Base-by-base conservation (phyloP, 1,139 yeast genomes). In the Hyphopichia wangnamkhiaoensis region DNA sequence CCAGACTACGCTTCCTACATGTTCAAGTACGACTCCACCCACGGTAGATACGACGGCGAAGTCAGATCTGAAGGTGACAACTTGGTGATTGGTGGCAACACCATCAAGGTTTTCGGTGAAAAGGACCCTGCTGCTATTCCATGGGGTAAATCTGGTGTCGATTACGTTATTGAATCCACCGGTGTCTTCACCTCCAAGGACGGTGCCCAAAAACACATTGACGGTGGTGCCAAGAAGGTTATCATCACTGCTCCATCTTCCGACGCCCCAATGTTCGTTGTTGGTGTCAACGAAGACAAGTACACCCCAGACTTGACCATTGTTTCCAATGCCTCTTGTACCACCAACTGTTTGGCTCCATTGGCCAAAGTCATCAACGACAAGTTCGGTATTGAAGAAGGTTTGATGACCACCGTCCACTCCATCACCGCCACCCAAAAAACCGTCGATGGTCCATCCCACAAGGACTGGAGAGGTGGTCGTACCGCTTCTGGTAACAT, bases 401-500 rank as follows among this genome's bases (percentile, higher is more conserved):
- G 86, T 70, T 74, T 82, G 61, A 82, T 82, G 89, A 83, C 89
- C 71, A 83, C 89, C 49, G 84, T 82, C 55, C 89, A 83, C 78
- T 82, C 89, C 59, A 79, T 81, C 71, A 82, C 89, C 54, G 89
- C 89, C 60, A 80, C 89, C 63, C 90, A 83, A 69, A 83, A 83
- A 79, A 80, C 88, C 49, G 90, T 83, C 51, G 90, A 83, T 62
- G 90, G 90, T 65, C 87, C 89, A 56, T 82, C 89, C 63, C 80
- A 79, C 76, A 83, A 83, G 79, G 90, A 83, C 79, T 83, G 90
- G 90, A 79, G 90, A 75, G 90, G 90, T 62, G 90, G 90, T 64
- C 80, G 90, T 70, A 80, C 89, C 61, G 90, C 89, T 58, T 78
- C 86, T 40, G 87, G 82, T 59, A 83, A 83, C 82, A 81, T 83